Base-by-base conservation (phyloP, 139 green algal genomes). In the Chlorella sp. region DNA sequence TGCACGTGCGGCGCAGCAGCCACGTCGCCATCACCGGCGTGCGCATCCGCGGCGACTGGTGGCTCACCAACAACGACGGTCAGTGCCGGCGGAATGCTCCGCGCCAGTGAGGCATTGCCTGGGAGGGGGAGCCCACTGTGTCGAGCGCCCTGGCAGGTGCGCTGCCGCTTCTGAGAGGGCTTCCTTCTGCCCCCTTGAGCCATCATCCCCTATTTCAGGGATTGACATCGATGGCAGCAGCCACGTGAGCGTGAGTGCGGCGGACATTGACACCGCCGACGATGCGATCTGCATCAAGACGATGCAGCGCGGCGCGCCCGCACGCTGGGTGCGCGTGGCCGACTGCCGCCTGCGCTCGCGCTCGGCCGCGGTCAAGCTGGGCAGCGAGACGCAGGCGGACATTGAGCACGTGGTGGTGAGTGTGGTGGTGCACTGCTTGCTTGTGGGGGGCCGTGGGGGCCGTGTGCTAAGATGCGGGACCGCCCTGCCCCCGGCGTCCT, bases 51-150 rank as follows among this genome's bases (percentile, higher is more conserved):
- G 76, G 82, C 35, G 78, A 83, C 74, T 56, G 53, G 48, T 40
- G 50, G 55, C 73, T 89, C 53, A 60, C 82, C 5, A 89, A 89
- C 74, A 87, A 79, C 38, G 84, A 89, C 51, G 84, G 80, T 77
- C 19, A 5, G 79, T 14, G 5, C 2, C 12, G 40, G 14, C 35
- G 33, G 36, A 14, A 36, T 38, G 58, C n/a, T n/a, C n/a, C n/a
- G n/a, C n/a, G n/a, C n/a, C n/a, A n/a, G n/a, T n/a, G n/a, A n/a
- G n/a, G n/a, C n/a, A n/a, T n/a, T n/a, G n/a, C n/a, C n/a, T n/a
- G n/a, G n/a, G n/a, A n/a, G n/a, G n/a, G n/a, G n/a, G n/a, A n/a
- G n/a, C n/a, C n/a, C n/a, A n/a, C n/a, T n/a, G n/a, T n/a, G n/a
- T n/a, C n/a, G n/a, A n/a, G n/a, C n/a, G n/a, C n/a, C n/a, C n/a